phyloP scores from a whole-genome alignment of 1,139 yeast species.

The Scheffersomyces segobiensis region DNA sequence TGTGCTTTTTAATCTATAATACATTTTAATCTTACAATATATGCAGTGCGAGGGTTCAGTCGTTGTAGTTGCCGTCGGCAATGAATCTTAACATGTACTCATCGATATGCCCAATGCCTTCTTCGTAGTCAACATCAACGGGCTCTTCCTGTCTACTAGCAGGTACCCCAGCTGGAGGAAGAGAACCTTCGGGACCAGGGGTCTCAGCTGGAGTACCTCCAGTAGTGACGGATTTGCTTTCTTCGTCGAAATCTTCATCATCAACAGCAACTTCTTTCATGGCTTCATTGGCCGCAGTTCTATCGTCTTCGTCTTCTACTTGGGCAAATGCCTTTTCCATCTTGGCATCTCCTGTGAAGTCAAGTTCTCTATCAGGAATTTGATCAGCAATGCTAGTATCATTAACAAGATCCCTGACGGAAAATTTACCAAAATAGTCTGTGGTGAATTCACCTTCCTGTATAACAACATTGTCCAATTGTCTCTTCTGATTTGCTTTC shows the following conservation, averaged over 20 bases:
- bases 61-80: constrained; percentile 75
- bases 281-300: constrained; percentile 87
- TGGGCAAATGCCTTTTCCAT: constrained; percentile 76
- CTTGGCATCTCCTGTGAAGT: constrained; percentile 44
- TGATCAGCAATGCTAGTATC: constrained; percentile 49
- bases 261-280: constrained; percentile 84
- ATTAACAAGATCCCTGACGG: constrained; percentile 85
- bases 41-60: constrained; percentile 17
- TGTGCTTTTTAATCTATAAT: constrained; percentile 2
- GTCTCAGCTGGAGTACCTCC: constrained; percentile 24
- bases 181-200: constrained; percentile 19
- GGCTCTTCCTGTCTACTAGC: constrained; percentile 6
- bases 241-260: constrained; percentile 73
- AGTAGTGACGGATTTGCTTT: constrained; percentile 36
- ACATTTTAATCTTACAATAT: constrained; percentile 9
- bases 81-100: constrained; percentile 94
- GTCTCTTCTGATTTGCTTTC: constrained; percentile 94
- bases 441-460: constrained; percentile 99
- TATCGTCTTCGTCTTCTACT: constrained; percentile 97
- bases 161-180: constrained; percentile 14
- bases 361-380: constrained; percentile 37
- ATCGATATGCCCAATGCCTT: constrained; percentile 82
- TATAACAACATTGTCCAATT: constrained; percentile 91
- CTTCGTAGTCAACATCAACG: constrained; percentile 61
- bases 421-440: constrained; percentile 86